Base-by-base conservation (phyloP, 2,329 filamentous ascomycete genomes). In the Beauveria caledonica region DNA sequence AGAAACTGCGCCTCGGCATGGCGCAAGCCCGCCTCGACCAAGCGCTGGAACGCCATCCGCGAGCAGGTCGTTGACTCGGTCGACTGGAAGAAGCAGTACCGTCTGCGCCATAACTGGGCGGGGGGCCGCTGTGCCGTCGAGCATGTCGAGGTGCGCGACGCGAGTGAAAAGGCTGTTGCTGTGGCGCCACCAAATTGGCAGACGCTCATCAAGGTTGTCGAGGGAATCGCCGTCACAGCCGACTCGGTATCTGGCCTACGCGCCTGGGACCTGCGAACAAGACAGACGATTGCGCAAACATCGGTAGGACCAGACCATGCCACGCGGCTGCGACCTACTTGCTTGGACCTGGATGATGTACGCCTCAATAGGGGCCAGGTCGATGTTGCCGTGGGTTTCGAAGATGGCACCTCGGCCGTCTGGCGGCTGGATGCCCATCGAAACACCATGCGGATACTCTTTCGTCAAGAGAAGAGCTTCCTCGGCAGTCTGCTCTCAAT, bases 51-150 rank as follows among this genome's bases (percentile, higher is more conserved):
- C 33, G 49, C 55, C 58, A 15, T 50, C 39, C 23, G 51, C 4
- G 46, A 52, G 5, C 21, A 57, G 23, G 42, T 63, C 19, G 51
- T 58, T 8, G 66, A 68, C 23, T 69, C 83, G 8, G 79, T 88
- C 23, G 84, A 94, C 69, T 97, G 92, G 92, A 96, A 95, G 76
- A 82, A 84, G 63, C 89, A 94, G 68, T 97, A 95, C 73, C 90
- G 88, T 68, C 78, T 97, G 54, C 83, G 90, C 50, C 89, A 96
- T 70, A 97, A 97, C 74, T 97, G 94, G 94, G 84, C 89, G 1
- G 84, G 81, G 63, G 94, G 93, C 0, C 86, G 84, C 65, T 96
- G 91, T 68, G 87, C 84, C 42, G 85, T 96, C 13, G 86, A 88
- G 40, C 89, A 96, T 72, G 83, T 97, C 33, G 80, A 86, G 49